phyloP scores from a whole-genome alignment of 148 eudicot genomes.

The Talinum fruticosum region DNA sequence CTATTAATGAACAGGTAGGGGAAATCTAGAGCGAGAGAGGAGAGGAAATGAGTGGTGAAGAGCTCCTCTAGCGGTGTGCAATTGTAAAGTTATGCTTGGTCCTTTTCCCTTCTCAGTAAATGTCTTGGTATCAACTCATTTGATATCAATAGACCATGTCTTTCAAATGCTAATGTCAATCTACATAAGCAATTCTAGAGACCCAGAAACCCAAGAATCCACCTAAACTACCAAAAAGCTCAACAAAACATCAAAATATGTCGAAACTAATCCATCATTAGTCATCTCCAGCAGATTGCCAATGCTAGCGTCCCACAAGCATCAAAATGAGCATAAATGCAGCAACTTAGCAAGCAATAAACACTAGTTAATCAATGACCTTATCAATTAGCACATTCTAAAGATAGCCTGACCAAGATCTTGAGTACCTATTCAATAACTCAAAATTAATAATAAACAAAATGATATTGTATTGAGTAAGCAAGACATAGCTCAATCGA shows the following conservation, averaged over 20 bases:
- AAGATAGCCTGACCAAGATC: constrained; percentile 13
- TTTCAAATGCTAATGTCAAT: background rate
- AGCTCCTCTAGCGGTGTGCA: too few relatives aligned
- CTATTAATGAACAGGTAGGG: too few relatives aligned
- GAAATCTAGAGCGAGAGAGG: too few relatives aligned
- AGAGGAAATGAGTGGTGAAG: too few relatives aligned
- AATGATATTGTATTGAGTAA: background rate
- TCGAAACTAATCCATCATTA: background rate
- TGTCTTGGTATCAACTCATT: background rate
- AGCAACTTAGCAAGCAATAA: constrained; percentile 16
- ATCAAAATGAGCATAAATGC: constrained; percentile 6
- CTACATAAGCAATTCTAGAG: background rate
- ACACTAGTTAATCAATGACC: background rate
- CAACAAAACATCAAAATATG: background rate
- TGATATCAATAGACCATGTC: background rate
- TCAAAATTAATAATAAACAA: background rate
- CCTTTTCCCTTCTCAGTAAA: too few relatives aligned
- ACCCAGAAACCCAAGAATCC: background rate
- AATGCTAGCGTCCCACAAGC: background rate
- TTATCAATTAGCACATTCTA: constrained; percentile 4
- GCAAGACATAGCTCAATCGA: too few relatives aligned
- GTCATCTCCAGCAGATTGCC: background rate
- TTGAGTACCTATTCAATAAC: constrained; percentile 9
- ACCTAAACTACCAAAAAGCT: constrained; percentile 4
- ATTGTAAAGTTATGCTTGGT: too few relatives aligned